Conservation (phyloP, 768 basidiomycete species). For the Kwoniella sp. region DNA sequence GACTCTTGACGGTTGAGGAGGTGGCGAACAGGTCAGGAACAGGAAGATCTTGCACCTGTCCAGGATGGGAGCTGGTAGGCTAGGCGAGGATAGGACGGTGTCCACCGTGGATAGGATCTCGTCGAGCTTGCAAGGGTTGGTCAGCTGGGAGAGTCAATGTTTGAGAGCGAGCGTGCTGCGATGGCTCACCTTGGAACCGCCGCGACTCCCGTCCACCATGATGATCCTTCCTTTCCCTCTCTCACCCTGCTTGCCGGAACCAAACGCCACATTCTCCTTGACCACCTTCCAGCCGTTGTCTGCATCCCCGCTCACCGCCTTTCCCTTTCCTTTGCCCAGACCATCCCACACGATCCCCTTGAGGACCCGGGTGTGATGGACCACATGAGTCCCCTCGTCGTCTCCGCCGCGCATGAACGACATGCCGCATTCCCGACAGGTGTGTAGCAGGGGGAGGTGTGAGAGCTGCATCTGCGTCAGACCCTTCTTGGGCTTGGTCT, state of each 20-base stretch:
- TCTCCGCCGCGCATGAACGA: conserved; percentile 45
- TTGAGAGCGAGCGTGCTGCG: background rate
- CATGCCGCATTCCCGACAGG: conserved; percentile 44
- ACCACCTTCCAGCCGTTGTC: conserved; percentile 34
- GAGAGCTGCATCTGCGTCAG: conserved; percentile 36
- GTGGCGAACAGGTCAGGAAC: conserved; percentile 39
- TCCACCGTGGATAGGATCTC: conserved; percentile 47
- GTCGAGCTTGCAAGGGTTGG: conserved; percentile 25
- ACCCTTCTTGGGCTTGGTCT: background rate
- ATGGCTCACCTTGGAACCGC: conserved; percentile 32
- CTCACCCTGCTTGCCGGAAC: background rate
- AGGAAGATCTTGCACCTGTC: conserved; percentile 45
- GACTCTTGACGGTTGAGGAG: background rate
- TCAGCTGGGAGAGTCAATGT: background rate
- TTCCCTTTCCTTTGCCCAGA: conserved; percentile 17
- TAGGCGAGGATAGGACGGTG: conserved; percentile 43
- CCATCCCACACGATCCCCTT: conserved; percentile 45
- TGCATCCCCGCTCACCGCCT: conserved; percentile 1
- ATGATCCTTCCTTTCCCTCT: conserved; percentile 30
- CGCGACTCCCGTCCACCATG: conserved; percentile 30
- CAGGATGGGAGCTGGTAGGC: conserved; percentile 37
- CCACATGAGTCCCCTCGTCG: conserved; percentile 34
- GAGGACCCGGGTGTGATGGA: conserved; percentile 41
- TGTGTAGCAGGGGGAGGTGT: conserved; percentile 37
- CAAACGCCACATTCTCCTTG: conserved; percentile 20